phyloP scores from a whole-genome alignment of 2,329 filamentous ascomycete species.

The Colletotrichum sojae region DNA sequence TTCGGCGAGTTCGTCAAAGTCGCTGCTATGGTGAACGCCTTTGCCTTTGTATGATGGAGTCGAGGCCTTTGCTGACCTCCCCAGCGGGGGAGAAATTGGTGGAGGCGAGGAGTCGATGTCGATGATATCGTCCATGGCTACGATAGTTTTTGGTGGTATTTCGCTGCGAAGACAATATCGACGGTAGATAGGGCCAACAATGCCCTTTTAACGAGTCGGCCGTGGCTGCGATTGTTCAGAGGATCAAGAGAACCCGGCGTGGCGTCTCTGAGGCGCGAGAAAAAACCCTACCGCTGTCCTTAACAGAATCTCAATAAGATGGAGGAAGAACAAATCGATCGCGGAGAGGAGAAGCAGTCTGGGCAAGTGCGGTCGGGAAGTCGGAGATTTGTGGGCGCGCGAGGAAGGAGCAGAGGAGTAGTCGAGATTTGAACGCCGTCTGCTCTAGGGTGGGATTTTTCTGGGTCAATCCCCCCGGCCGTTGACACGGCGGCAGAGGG shows the following conservation, averaged over 20 bases:
- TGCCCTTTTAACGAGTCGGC: slow-evolving; percentile 6
- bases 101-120: slow-evolving; percentile 35
- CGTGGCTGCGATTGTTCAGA: not conserved
- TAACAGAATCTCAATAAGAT: not conserved
- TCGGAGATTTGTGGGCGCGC: slow-evolving; percentile 11
- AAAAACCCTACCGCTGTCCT: not conserved
- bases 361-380: slow-evolving; percentile 12
- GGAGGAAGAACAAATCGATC: not conserved
- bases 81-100: slow-evolving; percentile 4
- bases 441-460: slow-evolving; percentile 35
- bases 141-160: not conserved
- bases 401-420: slow-evolving; percentile 30
- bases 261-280: not conserved
- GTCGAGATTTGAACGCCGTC: slow-evolving; percentile 35
- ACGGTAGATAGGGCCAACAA: slow-evolving; percentile 12
- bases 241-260: not conserved
- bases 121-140: slow-evolving; percentile 23
- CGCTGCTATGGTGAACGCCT: slow-evolving; percentile 45
- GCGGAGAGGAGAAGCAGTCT: slow-evolving; percentile 1
- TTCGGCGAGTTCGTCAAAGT: slow-evolving; percentile 61
- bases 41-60: slow-evolving; percentile 19
- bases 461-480: slow-evolving; percentile 35
- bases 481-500: slow-evolving; percentile 37
- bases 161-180: not conserved
- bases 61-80: slow-evolving; percentile 6